Evolutionary conservation across 768 basidiomycete genomes (phyloP), one percentile per base, ranked within the genome.

Genomic region (Hygrocybe coccinea): DNA sequence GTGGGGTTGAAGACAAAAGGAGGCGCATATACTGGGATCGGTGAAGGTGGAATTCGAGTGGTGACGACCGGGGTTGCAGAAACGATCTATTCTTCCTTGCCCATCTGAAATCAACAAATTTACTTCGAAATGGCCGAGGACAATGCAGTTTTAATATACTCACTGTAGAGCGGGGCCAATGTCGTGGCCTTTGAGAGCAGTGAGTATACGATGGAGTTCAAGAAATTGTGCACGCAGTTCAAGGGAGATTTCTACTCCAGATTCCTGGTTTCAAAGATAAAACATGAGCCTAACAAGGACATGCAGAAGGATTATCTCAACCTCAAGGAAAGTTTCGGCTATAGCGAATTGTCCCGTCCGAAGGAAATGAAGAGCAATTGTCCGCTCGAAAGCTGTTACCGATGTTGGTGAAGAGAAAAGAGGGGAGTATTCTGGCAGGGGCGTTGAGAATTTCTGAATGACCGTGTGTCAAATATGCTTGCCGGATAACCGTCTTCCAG

Each of bases 11-110:
- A 29, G 81, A 75, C 47, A 89, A 75, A 17, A 95, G 78, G 9
- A 95, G 75, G 3, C 85, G 84, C 52, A 97, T 80, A 67, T 91
- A 97, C 67, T 93, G 87, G 9, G 91, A 93, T 24, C 91, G 89
- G 62, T 97, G 91, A 24, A 98, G 80, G 65, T 87, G 76, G 67
- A 95, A 99, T 62, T 93, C 91, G 10, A 99, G 79, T 0, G 90
- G 79, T 1, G 94, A 95, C 8, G 81, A 81, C 33, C 87, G 85
- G 5, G 76, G 70, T 45, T 75, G 75, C 11, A 97, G 76, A 65
- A 90, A 94, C 2, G 64, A 53, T 25, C 80, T 78, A 63, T 95
- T 85, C 52, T 74, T 75, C 41, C 72, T 73, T 12, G 86, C 82
- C 97, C 95, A 98, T 57, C 94, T 97, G 54, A 24, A n/a, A 51